phyloP scores from a whole-genome alignment of 148 eudicot species.

The Linanthus parryae region DNA sequence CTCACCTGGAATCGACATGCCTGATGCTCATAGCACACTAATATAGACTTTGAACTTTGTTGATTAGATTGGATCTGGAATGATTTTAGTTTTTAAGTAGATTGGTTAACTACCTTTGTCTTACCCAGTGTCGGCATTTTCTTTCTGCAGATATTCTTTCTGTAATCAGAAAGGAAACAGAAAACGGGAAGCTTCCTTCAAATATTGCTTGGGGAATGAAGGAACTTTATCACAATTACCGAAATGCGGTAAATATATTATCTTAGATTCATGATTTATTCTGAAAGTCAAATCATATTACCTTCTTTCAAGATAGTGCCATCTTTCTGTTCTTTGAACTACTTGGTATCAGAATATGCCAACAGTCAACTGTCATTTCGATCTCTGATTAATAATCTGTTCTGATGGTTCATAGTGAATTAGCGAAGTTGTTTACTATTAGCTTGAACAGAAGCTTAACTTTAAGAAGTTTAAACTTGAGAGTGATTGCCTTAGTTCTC shows the following conservation, averaged over 20 bases:
- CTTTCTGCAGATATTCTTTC: constrained; percentile 56
- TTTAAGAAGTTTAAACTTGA: too few species aligned
- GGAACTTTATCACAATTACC: constrained; percentile 70
- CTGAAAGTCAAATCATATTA: constrained; percentile 5
- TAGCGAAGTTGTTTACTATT: too few species aligned
- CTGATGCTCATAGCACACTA: too few species aligned
- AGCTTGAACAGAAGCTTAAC: too few species aligned
- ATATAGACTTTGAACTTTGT: neutral
- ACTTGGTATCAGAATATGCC: too few species aligned
- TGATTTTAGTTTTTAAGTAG: neutral
- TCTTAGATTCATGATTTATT: constrained; percentile 12
- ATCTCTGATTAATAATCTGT: constrained; percentile 1
- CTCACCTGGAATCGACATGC: too few species aligned
- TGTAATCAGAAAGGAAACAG: constrained; percentile 53
- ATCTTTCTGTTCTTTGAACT: neutral
- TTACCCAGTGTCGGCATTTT: constrained; percentile 8
- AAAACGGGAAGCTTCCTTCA: constrained; percentile 63
- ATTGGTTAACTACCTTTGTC: constrained; percentile 10
- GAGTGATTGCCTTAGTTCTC: too few species aligned
- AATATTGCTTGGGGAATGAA: constrained; percentile 73
- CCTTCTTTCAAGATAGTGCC: too few species aligned
- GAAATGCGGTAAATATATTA: constrained; percentile 62
- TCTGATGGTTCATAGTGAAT: too few species aligned
- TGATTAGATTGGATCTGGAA: neutral
- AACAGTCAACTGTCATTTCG: too few species aligned